A percentile compares a stretch with the other conserved stretches of the same genome.
phyloP scores from a whole-genome alignment of 1,139 yeast species.

The Debaryomyces subglobosus region DNA sequence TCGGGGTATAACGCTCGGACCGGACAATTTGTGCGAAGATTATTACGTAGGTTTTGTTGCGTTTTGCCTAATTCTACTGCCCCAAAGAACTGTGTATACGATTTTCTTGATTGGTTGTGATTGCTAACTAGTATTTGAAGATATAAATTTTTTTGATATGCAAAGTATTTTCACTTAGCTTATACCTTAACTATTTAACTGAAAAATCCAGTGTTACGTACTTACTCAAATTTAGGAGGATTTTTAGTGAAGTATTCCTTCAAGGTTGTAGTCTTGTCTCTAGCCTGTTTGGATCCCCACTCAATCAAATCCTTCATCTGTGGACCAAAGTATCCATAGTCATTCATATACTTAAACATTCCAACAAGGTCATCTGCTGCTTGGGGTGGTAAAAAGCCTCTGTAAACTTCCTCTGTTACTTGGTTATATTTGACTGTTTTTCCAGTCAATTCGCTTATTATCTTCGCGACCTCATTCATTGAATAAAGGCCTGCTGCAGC shows the following conservation, averaged over 20 bases:
- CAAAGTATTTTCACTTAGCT: too few species aligned
- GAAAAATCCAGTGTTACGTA: too few species aligned
- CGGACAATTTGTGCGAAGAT: too few species aligned
- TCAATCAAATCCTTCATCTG: constrained; percentile 4
- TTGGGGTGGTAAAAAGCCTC: constrained; percentile 7
- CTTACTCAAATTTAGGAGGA: not conserved
- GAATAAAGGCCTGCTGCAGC: constrained; percentile 6
- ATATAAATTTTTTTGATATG: too few species aligned
- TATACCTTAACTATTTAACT: too few species aligned
- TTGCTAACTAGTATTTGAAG: too few species aligned
- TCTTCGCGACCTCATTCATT: not conserved
- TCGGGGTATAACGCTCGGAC: too few species aligned
- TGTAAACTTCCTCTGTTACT: constrained; percentile 5
- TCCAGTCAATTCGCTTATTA: constrained; percentile 3
- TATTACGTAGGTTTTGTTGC: too few species aligned
- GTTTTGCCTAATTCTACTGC: too few species aligned
- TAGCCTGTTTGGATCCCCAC: not conserved
- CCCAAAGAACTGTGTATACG: too few species aligned
- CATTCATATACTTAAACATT: constrained; percentile 5
- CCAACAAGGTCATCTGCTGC: constrained; percentile 2
- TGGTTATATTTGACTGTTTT: constrained; percentile 7
- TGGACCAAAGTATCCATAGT: constrained; percentile 9
- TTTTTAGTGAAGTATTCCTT: not conserved
- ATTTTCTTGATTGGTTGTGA: too few species aligned
- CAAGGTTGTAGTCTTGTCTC: not conserved